Conservation (phyloP, 257 asterid genomes). For the Galeopsis tetrahit region DNA sequence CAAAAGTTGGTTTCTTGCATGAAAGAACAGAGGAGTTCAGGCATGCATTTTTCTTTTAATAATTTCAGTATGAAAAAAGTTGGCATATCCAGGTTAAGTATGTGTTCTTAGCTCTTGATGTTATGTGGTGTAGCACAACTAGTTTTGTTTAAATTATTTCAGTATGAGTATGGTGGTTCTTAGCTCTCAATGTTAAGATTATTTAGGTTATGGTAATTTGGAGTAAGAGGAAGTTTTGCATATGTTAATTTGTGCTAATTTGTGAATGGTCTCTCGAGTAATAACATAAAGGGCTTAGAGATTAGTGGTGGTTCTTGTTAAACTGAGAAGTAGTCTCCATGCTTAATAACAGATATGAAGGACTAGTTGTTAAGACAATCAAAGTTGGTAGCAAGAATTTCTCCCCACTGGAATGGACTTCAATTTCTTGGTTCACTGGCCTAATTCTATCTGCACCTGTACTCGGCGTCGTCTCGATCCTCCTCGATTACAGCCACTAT, state of each 20-base stretch:
- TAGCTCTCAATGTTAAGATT: conserved; percentile 1
- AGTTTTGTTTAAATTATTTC: no score
- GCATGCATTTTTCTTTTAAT: not conserved
- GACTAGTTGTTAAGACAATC: conserved; percentile 53
- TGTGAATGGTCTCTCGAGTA: no score
- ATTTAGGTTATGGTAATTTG: not conserved
- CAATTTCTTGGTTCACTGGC: conserved; percentile 80
- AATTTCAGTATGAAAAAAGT: not conserved
- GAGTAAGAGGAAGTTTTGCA: not conserved
- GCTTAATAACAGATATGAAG: conserved; percentile 57
- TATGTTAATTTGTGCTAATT: no score
- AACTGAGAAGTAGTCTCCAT: not conserved
- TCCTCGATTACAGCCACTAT: conserved; percentile 64
- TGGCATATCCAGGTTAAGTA: not conserved
- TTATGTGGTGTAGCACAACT: not conserved
- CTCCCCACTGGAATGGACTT: conserved; percentile 80
- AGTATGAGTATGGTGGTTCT: not conserved
- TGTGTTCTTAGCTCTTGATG: not conserved
- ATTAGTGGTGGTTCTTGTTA: not conserved
- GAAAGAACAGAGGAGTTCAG: not conserved
- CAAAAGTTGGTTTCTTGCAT: not conserved
- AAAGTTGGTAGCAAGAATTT: conserved; percentile 47
- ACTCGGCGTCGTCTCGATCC: conserved; percentile 59
- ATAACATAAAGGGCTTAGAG: not conserved
- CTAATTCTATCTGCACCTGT: conserved; percentile 73